A percentile compares a stretch with the other conserved stretches of the same genome.
These are phyloP conservation scores for Heracleum sosnowskyi DNA, from an alignment of 129 eudicot species.

Conservation along the genomic window DNA sequence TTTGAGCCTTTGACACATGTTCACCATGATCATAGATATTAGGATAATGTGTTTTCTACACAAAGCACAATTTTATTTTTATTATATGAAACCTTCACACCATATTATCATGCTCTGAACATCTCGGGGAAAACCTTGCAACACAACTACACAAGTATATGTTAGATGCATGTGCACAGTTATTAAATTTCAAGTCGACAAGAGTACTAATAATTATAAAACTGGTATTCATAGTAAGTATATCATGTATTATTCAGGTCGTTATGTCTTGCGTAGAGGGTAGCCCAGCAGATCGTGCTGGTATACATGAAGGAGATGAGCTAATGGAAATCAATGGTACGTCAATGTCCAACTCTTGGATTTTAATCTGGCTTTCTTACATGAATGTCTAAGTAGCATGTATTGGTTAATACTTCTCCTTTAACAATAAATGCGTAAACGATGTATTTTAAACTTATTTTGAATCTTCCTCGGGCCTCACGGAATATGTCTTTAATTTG, in stretches of 20 bases:
- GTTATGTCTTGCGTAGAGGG: constrained; percentile 83
- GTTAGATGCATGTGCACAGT: neutral
- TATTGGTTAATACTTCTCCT: neutral
- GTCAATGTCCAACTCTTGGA: neutral
- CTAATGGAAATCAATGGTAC: constrained; percentile 81
- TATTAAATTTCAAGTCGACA: neutral
- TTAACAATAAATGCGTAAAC: neutral
- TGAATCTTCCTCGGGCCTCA: neutral
- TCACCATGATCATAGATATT: neutral
- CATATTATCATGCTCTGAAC: neutral
- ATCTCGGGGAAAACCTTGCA: neutral
- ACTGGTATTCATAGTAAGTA: no score
- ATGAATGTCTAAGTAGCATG: neutral
- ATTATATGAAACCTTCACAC: neutral
- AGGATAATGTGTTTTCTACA: neutral
- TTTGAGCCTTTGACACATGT: neutral
- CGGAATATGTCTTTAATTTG: neutral
- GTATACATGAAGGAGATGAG: constrained; percentile 94
- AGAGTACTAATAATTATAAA: neutral
- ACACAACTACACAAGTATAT: neutral
- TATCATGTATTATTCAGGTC: constrained; percentile 34
- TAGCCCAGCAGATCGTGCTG: constrained; percentile 99
- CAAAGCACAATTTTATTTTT: neutral
- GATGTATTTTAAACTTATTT: neutral
- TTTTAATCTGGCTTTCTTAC: neutral